Conservation (phyloP, 805 yeast genomes). For the Wickerhamomyces sydowiorum region DNA sequence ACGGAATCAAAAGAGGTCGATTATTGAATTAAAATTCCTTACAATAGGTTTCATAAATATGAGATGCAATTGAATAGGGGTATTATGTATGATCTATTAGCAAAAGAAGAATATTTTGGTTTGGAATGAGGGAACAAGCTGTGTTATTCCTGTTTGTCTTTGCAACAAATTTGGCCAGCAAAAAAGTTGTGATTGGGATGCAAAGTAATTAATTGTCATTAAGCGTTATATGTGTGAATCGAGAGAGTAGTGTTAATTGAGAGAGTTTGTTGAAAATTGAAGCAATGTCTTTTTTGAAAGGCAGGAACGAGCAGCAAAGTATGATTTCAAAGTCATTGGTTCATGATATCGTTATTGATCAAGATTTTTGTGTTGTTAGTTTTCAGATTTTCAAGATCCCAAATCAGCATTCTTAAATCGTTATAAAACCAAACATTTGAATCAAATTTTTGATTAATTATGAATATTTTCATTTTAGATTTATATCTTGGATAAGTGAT, state of each 20-base stretch:
- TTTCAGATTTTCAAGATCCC: slow-evolving; percentile 18
- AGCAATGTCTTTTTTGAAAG: too few relatives aligned
- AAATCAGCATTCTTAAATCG: slow-evolving; percentile 24
- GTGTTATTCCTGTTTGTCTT: background rate
- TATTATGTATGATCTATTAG: background rate
- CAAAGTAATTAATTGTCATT: too few relatives aligned
- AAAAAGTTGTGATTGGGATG: too few relatives aligned
- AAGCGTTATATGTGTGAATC: background rate
- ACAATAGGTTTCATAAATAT: background rate
- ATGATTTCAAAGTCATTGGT: too few relatives aligned
- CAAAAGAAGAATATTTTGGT: too few relatives aligned
- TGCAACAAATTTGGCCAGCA: background rate
- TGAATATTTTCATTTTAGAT: slow-evolving; percentile 36
- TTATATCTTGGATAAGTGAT: slow-evolving; percentile 40
- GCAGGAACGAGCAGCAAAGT: background rate
- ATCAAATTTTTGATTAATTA: slow-evolving; percentile 18
- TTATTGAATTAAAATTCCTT: background rate
- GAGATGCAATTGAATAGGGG: background rate
- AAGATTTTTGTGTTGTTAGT: slow-evolving; percentile 16
- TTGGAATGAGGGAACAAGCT: too few relatives aligned
- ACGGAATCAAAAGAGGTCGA: slow-evolving; percentile 6
- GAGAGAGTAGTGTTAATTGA: background rate
- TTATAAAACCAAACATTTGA: slow-evolving; percentile 23
- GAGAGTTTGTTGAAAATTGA: too few relatives aligned
- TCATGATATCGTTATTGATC: slow-evolving; percentile 17